Percentiles rank a stretch among this genome's conserved stretches.
These are phyloP conservation scores for Spathaspora sp. DNA, from an alignment of 1,139 yeast genomes.

Conservation along the genomic window DNA sequence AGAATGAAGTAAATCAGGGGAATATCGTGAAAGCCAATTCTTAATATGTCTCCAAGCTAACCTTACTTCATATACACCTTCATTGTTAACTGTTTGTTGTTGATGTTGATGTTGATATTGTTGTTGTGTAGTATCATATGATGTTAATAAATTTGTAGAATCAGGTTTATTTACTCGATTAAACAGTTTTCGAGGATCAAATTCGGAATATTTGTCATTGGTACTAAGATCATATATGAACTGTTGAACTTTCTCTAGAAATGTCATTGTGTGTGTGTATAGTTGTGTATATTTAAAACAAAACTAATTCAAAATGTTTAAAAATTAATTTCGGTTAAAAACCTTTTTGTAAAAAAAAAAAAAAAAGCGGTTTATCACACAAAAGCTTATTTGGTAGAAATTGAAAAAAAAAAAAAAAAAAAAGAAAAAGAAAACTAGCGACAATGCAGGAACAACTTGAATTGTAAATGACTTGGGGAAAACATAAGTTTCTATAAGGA, in stretches of 20 bases:
- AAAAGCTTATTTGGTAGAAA: not conserved
- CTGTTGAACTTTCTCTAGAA: slow-evolving; percentile 44
- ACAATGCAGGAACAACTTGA: too few species aligned
- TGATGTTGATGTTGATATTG: too few species aligned
- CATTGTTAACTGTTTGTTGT: slow-evolving; percentile 15
- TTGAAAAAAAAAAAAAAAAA: not conserved
- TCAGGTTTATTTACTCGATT: slow-evolving; percentile 43
- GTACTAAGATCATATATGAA: slow-evolving; percentile 65
- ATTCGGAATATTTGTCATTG: slow-evolving; percentile 69
- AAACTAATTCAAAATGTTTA: not conserved
- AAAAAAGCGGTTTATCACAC: not conserved
- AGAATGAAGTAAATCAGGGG: slow-evolving; percentile 56
- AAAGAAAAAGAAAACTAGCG: not conserved
- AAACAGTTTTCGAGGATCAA: slow-evolving; percentile 51
- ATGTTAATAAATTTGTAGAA: slow-evolving; percentile 15
- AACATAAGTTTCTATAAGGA: too few species aligned
- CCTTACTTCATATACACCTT: slow-evolving; percentile 62
- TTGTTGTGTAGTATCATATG: not conserved
- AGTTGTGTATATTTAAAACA: not conserved
- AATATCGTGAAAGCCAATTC: slow-evolving; percentile 55
- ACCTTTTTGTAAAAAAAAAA: not conserved
- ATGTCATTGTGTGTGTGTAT: slow-evolving; percentile 22
- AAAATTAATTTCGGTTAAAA: not conserved
- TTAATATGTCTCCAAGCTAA: slow-evolving; percentile 73
- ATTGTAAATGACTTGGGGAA: too few species aligned